phyloP scores from a whole-genome alignment of 2,329 filamentous ascomycete species.

The Polytolypa hystricis region DNA sequence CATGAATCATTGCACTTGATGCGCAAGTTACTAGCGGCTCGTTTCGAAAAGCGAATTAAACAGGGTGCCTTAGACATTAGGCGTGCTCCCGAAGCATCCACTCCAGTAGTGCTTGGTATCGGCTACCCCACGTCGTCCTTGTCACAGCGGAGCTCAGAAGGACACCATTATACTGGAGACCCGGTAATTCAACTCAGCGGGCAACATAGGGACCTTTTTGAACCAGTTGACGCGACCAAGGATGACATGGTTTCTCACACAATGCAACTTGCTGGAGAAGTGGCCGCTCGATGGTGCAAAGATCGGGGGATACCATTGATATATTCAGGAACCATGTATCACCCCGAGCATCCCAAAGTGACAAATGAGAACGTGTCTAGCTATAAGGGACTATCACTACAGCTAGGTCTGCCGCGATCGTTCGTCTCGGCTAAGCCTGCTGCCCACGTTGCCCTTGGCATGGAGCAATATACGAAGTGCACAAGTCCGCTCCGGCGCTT shows the following conservation, averaged over 20 bases:
- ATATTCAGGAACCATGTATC: constrained; percentile 33
- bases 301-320: constrained; percentile 41
- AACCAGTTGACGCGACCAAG: constrained; percentile 27
- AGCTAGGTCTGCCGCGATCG: constrained; percentile 20
- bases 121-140: constrained; percentile 16
- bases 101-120: constrained; percentile 17
- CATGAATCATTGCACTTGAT: constrained; percentile 25
- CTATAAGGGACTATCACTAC: constrained; percentile 24
- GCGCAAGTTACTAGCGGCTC: constrained; percentile 28
- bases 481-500: constrained; percentile 53
- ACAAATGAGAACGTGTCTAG: constrained; percentile 27
- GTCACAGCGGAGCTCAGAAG: constrained; percentile 19
- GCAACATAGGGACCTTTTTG: constrained; percentile 23
- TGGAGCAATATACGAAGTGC: constrained; percentile 44
- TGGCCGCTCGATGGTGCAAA: constrained; percentile 42
- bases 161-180: constrained; percentile 29
- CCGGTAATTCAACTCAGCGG: constrained; percentile 29
- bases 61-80: constrained; percentile 31
- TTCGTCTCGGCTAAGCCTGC: constrained; percentile 37
- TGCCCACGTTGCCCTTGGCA: constrained; percentile 41
- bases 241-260: constrained; percentile 32
- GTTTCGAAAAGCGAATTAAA: constrained; percentile 24
- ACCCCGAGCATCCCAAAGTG: constrained; percentile 13
- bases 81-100: constrained; percentile 5
- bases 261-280: constrained; percentile 47